Evolutionary conservation across 148 eudicot genomes (phyloP).

Genomic region (Amaranthus palmeri): DNA sequence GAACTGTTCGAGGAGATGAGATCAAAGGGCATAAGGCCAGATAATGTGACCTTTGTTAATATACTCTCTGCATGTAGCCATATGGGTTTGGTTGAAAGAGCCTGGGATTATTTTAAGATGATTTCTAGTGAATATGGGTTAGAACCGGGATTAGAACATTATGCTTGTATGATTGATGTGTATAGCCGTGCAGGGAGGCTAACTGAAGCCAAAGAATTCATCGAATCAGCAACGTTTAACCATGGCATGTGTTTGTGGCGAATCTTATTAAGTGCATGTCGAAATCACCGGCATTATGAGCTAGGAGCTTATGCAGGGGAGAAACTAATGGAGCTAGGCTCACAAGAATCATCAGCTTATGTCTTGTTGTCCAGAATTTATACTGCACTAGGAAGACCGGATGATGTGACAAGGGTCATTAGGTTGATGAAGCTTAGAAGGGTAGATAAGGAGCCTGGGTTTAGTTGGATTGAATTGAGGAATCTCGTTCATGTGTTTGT

Average conservation of each 20-base stretch:
- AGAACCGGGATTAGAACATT: conserved; percentile 48
- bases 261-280: conserved; percentile 51
- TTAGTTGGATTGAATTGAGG: conserved; percentile 66
- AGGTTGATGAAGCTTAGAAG: conserved; percentile 50
- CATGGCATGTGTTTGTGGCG: conserved; percentile 62
- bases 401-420: conserved; percentile 50
- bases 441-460: conserved; percentile 61
- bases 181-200: conserved; percentile 60
- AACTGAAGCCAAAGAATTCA: conserved; percentile 50
- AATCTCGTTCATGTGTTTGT: conserved; percentile 55
- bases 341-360: conserved; percentile 62
- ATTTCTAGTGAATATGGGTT: conserved; percentile 39
- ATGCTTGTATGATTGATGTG: conserved; percentile 64
- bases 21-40: conserved; percentile 42
- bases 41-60: conserved; percentile 56
- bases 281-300: conserved; percentile 44
- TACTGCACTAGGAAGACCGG: conserved; percentile 39
- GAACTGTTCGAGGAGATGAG: conserved; percentile 55
- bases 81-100: conserved; percentile 54
- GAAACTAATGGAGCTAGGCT: conserved; percentile 52
- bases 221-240: conserved; percentile 41
- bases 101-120: conserved; percentile 40
- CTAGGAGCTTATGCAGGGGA: conserved; percentile 73
- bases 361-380: conserved; percentile 54
- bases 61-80: conserved; percentile 62